A percentile compares a stretch with the other conserved stretches of the same genome.
Evolutionary conservation across 345 rosid genomes (phyloP).

Genomic region (Brassica juncea): DNA sequence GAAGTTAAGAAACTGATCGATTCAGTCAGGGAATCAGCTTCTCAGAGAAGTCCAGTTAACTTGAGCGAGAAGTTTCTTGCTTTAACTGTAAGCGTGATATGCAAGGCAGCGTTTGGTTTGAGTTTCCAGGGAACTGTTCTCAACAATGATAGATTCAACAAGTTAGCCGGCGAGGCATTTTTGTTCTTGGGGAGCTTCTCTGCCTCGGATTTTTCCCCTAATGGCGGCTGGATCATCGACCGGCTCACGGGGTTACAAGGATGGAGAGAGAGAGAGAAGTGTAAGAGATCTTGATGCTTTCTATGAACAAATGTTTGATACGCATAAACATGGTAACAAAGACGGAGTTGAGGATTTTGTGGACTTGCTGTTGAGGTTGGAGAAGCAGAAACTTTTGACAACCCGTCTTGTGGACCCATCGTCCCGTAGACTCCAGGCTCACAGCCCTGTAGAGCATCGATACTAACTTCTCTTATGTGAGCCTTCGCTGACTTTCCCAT

Average conservation of each 20-base stretch:
- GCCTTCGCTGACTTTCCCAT: no score
- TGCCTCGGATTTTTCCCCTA: conserved; percentile 45
- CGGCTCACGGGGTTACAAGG: conserved; percentile 30
- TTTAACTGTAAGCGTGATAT: neutral
- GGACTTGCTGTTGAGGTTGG: conserved; percentile 20
- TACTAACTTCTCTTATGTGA: no score
- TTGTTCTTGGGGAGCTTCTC: conserved; percentile 37
- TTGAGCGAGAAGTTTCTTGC: neutral
- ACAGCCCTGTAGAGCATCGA: no score
- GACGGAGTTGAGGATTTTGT: conserved; percentile 36
- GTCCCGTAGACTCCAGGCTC: no score
- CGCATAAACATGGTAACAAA: conserved; percentile 40
- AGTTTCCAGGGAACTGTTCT: neutral
- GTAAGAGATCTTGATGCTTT: conserved; percentile 41
- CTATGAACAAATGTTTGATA: conserved; percentile 43
- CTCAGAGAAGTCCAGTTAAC: neutral
- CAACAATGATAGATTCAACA: neutral
- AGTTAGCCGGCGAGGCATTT: neutral
- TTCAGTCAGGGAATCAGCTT: neutral
- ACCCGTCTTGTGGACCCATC: no score
- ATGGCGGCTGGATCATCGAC: conserved; percentile 45
- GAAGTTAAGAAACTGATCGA: neutral
- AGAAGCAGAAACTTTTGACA: conserved; percentile 12
- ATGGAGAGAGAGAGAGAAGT: conserved; percentile 37
- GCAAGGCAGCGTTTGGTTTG: neutral